Percentiles rank a stretch among this genome's conserved stretches.
These are phyloP conservation scores for Collybiopsis confluens DNA, from an alignment of 768 basidiomycete species.

Conservation along the genomic window DNA sequence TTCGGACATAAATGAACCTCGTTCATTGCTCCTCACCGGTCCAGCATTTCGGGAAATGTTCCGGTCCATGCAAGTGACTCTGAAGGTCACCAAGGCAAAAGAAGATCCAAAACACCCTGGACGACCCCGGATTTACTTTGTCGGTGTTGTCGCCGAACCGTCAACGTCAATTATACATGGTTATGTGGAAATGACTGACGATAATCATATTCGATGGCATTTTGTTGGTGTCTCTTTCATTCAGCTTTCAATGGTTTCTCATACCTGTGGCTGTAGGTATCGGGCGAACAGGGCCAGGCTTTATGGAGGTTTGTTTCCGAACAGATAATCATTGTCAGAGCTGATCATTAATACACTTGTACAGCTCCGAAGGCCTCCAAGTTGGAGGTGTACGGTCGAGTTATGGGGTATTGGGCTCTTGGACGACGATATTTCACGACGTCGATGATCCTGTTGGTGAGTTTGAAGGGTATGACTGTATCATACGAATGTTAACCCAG, in stretches of 20 bases:
- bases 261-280: constrained; percentile 27
- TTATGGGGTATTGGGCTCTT: constrained; percentile 49
- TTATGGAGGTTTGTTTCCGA: constrained; percentile 57
- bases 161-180: constrained; percentile 47
- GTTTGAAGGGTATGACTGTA: constrained; percentile 10
- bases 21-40: constrained; percentile 46
- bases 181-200: constrained; percentile 49
- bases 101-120: constrained; percentile 44
- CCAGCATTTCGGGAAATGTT: constrained; percentile 49
- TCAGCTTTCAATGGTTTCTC: constrained; percentile 5
- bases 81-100: constrained; percentile 37
- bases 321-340: no score
- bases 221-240: constrained; percentile 41
- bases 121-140: constrained; percentile 50
- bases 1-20: constrained; percentile 27
- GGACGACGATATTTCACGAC: constrained; percentile 44
- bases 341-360: constrained; percentile 5
- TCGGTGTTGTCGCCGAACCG: constrained; percentile 44
- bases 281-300: constrained; percentile 46
- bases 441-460: constrained; percentile 41
- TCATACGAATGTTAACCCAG: neutral
- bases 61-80: constrained; percentile 41
- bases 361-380: constrained; percentile 59
- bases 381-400: constrained; percentile 56
- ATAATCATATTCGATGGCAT: constrained; percentile 58